These are phyloP conservation scores for Boletus subparvulus DNA, from an alignment of 768 basidiomycete genomes.

Conservation along the genomic window DNA sequence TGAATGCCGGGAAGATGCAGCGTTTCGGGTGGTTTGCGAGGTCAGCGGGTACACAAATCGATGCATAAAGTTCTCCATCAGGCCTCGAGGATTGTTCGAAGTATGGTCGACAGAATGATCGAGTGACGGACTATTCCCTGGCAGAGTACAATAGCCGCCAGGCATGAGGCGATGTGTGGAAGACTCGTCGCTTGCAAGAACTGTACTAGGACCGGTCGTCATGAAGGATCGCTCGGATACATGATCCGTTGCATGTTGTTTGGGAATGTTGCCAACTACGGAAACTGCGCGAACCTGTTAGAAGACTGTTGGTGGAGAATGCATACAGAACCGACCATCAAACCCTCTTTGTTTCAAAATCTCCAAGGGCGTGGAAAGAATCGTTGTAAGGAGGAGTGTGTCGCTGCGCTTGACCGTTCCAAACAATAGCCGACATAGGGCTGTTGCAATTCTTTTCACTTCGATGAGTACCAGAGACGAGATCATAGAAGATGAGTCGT, in stretches of 20 bases:
- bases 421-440: conserved; percentile 75
- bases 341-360: neutral
- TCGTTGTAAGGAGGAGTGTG: conserved; percentile 44
- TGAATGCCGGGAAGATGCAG: neutral
- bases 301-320: neutral
- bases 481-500: neutral
- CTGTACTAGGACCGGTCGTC: neutral
- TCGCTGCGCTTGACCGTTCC: conserved; percentile 78
- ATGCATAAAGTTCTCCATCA: neutral
- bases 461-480: neutral
- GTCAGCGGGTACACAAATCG: neutral
- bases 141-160: neutral
- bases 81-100: neutral
- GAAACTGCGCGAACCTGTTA: conserved; percentile 35
- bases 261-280: conserved; percentile 46
- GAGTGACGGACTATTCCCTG: neutral
- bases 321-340: neutral
- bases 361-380: conserved; percentile 79
- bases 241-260: neutral
- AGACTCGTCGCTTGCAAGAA: conserved; percentile 48
- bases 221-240: too few relatives aligned
- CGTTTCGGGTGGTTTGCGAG: neutral
- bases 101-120: neutral
- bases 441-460: conserved; percentile 65
- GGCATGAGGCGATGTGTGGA: too few relatives aligned